A percentile compares a stretch with the other conserved stretches of the same genome.
These are phyloP conservation scores for Phallus indusiatus DNA, from an alignment of 768 basidiomycete species.

Conservation along the genomic window DNA sequence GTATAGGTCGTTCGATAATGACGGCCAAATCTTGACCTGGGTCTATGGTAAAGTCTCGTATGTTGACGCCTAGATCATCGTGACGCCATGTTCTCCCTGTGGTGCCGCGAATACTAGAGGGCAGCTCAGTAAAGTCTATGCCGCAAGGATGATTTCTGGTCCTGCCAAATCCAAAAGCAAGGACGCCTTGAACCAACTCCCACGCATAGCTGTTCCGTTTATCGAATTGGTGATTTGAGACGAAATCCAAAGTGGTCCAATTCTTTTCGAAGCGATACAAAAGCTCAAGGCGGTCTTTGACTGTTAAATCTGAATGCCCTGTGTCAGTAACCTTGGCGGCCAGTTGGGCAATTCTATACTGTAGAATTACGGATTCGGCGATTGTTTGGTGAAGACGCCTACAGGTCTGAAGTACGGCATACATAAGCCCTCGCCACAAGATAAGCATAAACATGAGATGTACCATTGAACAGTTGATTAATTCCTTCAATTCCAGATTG, in stretches of 20 bases:
- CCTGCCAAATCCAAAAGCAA: conserved; percentile 31
- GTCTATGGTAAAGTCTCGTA: conserved; percentile 56
- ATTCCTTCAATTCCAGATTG: neutral
- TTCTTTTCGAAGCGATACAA: neutral
- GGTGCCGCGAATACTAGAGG: conserved; percentile 39
- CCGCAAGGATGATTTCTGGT: conserved; percentile 2
- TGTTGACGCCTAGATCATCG: conserved; percentile 23
- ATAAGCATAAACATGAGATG: neutral
- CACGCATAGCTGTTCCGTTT: conserved; percentile 28
- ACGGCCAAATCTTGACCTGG: conserved; percentile 58
- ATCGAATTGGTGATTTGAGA: neutral
- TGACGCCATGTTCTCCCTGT: conserved; percentile 37
- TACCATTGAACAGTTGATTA: neutral
- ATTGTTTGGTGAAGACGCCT: neutral
- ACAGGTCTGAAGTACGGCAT: neutral
- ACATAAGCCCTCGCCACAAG: neutral
- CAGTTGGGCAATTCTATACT: neutral
- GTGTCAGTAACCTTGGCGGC: neutral
- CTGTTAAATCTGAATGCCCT: neutral
- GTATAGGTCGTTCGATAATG: conserved; percentile 31
- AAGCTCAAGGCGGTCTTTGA: neutral
- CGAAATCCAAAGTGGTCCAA: conserved; percentile 3
- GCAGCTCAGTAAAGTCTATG: conserved; percentile 38
- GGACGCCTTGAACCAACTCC: conserved; percentile 50
- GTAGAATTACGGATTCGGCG: neutral